Percentiles rank a stretch among this genome's conserved stretches.
Conservation (phyloP, 768 basidiomycete species). For the Xerocomellus dryophilus region DNA sequence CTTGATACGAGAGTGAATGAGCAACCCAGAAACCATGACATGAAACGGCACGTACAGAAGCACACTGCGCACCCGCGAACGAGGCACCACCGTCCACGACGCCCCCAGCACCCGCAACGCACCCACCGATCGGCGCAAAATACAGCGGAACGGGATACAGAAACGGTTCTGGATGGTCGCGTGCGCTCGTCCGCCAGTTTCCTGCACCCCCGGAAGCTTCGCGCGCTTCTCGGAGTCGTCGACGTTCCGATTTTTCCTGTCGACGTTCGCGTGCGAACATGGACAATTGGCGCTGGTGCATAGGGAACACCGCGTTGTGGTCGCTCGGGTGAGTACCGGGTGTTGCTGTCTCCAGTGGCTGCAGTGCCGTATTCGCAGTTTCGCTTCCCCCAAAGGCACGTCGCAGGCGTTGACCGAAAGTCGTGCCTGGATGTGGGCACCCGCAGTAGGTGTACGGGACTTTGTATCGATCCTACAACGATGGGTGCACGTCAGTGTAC, state of each 20-base stretch:
- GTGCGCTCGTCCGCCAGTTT: not conserved
- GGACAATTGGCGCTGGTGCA: constrained; percentile 14
- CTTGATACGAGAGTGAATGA: not conserved
- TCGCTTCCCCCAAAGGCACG: constrained; percentile 16
- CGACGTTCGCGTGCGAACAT: not conserved
- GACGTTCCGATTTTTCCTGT: not conserved
- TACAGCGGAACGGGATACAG: not conserved
- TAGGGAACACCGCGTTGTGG: constrained; percentile 45
- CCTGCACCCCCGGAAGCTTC: not conserved
- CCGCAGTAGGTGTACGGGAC: constrained; percentile 58
- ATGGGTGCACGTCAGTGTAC: not conserved
- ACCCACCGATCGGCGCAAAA: not conserved
- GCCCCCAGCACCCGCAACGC: not conserved
- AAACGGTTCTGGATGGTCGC: not conserved
- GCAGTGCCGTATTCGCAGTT: constrained; percentile 22
- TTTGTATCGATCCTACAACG: constrained; percentile 41
- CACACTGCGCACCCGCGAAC: not conserved
- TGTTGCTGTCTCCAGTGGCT: constrained; percentile 35
- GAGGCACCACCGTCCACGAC: not conserved
- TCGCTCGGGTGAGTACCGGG: constrained; percentile 52
- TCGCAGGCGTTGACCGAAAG: constrained; percentile 42
- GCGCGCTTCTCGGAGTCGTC: not conserved
- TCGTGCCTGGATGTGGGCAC: constrained; percentile 46
- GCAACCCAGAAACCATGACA: not conserved
- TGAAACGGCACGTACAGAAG: not conserved